Evolutionary conservation across 148 eudicot species (phyloP), one percentile per base, ranked within the genome.

Genomic region (Nepenthes gracilis): DNA sequence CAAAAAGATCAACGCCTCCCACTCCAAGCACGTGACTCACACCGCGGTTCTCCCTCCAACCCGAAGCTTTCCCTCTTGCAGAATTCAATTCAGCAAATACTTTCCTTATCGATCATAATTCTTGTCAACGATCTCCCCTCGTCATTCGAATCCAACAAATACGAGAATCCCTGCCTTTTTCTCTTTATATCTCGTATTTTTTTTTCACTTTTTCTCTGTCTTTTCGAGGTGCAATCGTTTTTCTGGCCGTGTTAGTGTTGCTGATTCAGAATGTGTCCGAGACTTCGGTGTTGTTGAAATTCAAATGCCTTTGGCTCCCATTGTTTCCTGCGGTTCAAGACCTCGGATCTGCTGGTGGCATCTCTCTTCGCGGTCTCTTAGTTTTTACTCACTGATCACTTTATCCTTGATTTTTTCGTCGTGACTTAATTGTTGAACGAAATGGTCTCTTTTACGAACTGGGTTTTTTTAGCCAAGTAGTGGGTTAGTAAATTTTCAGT

Each of bases 301-400:
- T 80, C 70, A 72, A 63, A 66, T 70, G 70, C 55, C 56, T 58
- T 57, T 57, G 69, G 66, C 59, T 32, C 65, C 49, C 64, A 52
- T 34, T 50, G 14, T 55, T 56, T 36, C 64, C 54, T 53, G 47
- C 36, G 55, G 70, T 73, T 68, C 70, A 43, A 47, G 36, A 68
- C 54, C 62, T 71, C 38, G 69, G 83, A 78, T 78, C 86, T 78
- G 74, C 74, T 71, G 56, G 63, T 47, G 80, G 80, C 71, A 72
- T 72, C 36, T 62, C 33, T 9, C 12, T 13, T 12, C 47, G 54
- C 64, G 61, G 47, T 70, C 57, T 54, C 45, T 40, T 8, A 40
- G 45, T 8, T 40, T 3, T 40, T 40, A 40, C 4, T 40, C 1
- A 40, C 8, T 40, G 45, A 40, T 40, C 45, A 40, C 45, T 40